Percentiles rank a stretch among this genome's conserved stretches.
Conservation (phyloP, 306 rosid genomes). For the Echinosophora koreensis region DNA sequence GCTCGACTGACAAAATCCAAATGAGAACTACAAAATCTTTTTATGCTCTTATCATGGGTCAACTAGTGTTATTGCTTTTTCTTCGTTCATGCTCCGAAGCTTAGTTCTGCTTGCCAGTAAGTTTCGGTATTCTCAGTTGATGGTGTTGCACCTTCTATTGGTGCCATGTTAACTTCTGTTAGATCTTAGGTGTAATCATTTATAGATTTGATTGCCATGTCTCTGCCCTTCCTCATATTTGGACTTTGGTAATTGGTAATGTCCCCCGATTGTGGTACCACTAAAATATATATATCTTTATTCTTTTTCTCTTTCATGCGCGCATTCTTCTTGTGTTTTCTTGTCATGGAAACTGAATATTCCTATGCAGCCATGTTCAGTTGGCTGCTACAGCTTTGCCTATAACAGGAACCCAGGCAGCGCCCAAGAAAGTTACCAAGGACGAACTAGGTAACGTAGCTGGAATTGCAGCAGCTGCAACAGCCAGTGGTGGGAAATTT, state of each 20-base stretch:
- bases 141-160: not conserved
- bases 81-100: not conserved
- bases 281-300: too few species aligned
- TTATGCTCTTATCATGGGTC: not conserved
- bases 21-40: not conserved
- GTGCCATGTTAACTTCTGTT: not conserved
- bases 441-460: conserved; percentile 69
- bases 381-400: conserved; percentile 94
- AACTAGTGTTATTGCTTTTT: not conserved
- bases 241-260: not conserved
- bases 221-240: not conserved
- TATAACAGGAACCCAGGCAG: conserved; percentile 87
- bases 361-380: conserved; percentile 79
- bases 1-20: not conserved
- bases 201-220: not conserved
- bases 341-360: conserved; percentile 38
- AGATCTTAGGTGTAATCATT: not conserved
- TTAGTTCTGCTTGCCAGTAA: not conserved
- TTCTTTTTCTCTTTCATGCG: not conserved
- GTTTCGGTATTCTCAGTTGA: not conserved
- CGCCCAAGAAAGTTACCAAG: conserved; percentile 73
- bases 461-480: conserved; percentile 87
- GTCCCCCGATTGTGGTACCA: conserved; percentile 5
- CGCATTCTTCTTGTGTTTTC: not conserved
- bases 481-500: conserved; percentile 97